Evolutionary conservation across 129 eudicot species (phyloP), one percentile per base, ranked within the genome.

Genomic region (Centrapalus pauciflorus): DNA sequence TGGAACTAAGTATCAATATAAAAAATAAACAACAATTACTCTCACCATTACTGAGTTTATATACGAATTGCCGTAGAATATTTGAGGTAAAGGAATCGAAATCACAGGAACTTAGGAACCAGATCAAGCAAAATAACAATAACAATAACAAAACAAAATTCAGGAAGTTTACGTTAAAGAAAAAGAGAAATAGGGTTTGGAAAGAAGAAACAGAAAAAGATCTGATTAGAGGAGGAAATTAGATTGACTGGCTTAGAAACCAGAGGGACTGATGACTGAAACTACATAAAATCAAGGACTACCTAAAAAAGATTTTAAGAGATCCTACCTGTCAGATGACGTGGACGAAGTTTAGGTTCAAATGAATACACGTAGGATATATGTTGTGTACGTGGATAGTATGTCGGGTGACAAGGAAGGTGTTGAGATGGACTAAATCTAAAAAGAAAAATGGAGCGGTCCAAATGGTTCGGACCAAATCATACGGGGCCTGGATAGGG

Each of bases 391-490:
- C 27, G 57, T 64, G 73, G 82, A 45, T 8, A 10, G 6, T 20
- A 8, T 10, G 16, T 45, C 0, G 38, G 62, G 23, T 66, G 75
- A 72, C 68, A 13, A 68, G 81, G 71, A 34, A 4, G 64, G 9
- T 40, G n/a, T n/a, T n/a, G 63, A 43, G n/a, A 28, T 58, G 78
- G 78, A 77, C 67, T 16, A 30, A 71, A 78, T 77, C 83, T 61
- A 57, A 67, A 73, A 28, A 14, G n/a, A 68, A 37, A 50, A 51
- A 48, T 65, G 74, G 78, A 71, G 79, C 73, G 71, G 61, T 70
- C 27, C 29, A 12, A 69, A 43, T 46, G 33, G 61, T 32, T 43
- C 34, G 66, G 52, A 65, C 66, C 49, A 21, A 33, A 73, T 74
- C 59, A n/a, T 4, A 21, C 60, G 49, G 55, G 73, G 70, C 45